Conservation (phyloP, 208 protist species). For the Naegleria gruberi region DNA sequence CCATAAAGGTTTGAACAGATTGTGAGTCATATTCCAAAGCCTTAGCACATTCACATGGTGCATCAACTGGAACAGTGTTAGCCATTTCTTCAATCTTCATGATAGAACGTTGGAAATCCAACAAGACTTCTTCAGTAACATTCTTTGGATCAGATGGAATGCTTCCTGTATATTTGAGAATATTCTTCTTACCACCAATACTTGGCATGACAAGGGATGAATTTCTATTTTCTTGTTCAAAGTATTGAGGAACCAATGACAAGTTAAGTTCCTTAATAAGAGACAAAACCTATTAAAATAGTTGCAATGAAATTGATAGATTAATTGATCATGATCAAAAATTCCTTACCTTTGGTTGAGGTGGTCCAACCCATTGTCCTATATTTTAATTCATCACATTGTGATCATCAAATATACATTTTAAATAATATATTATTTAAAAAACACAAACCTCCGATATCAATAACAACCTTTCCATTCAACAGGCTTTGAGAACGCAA, state of each 20-base stretch:
- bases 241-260: neutral
- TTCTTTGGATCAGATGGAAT: neutral
- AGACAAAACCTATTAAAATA: too few relatives aligned
- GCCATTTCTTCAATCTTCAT: neutral
- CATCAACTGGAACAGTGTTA: neutral
- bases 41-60: neutral
- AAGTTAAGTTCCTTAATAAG: neutral
- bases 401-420: too few relatives aligned
- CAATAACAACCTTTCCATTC: neutral
- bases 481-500: neutral
- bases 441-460: neutral
- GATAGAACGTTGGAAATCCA: neutral
- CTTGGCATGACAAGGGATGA: neutral
- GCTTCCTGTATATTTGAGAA: neutral
- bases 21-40: neutral
- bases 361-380: constrained; percentile 14
- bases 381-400: too few relatives aligned
- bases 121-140: neutral
- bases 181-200: neutral
- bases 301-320: too few relatives aligned
- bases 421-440: neutral
- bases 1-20: constrained; percentile 15
- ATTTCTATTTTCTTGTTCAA: neutral
- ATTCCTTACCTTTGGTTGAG: constrained; percentile 8
- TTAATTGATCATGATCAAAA: too few relatives aligned